These are phyloP conservation scores for Fusarium sarcochroum DNA, from an alignment of 2,329 filamentous ascomycete species.

Conservation along the genomic window DNA sequence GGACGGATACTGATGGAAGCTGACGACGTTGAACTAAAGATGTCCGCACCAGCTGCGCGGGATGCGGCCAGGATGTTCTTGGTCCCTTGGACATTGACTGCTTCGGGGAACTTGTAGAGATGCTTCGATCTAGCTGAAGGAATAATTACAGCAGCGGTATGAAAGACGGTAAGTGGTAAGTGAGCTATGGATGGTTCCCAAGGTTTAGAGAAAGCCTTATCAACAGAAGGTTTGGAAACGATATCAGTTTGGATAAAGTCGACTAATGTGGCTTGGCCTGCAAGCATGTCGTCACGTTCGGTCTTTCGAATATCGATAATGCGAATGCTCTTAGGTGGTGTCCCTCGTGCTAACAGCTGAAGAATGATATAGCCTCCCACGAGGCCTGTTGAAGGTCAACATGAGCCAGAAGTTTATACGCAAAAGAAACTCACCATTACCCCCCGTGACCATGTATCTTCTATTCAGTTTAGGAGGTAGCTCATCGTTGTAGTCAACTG, in stretches of 20 bases:
- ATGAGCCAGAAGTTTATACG: fast-evolving
- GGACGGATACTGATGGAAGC: conserved; percentile 8
- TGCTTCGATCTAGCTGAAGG: conserved; percentile 9
- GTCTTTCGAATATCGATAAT: conserved; percentile 13
- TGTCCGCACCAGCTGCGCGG: not conserved
- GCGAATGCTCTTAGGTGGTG: conserved; percentile 1
- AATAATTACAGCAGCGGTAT: conserved; percentile 13
- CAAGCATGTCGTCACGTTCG: conserved; percentile 15
- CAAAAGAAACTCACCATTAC: not conserved
- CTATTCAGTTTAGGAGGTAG: conserved; percentile 4
- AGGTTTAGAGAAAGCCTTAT: not conserved
- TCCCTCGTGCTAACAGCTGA: conserved; percentile 13
- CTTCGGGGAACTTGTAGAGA: conserved; percentile 8
- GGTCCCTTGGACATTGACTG: conserved; percentile 16
- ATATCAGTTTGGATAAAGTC: conserved; percentile 18
- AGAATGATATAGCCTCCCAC: conserved; percentile 26
- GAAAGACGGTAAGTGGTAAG: conserved; percentile 19
- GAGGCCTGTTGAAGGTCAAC: not conserved
- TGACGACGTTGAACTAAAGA: conserved; percentile 18
- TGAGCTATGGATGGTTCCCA: not conserved
- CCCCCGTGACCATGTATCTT: conserved; percentile 18
- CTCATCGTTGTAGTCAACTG: not conserved
- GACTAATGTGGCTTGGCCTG: not conserved
- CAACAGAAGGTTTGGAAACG: not conserved
- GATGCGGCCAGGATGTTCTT: conserved; percentile 14